Conservation (phyloP, 257 asterid genomes). For the Solanum tacnaense region DNA sequence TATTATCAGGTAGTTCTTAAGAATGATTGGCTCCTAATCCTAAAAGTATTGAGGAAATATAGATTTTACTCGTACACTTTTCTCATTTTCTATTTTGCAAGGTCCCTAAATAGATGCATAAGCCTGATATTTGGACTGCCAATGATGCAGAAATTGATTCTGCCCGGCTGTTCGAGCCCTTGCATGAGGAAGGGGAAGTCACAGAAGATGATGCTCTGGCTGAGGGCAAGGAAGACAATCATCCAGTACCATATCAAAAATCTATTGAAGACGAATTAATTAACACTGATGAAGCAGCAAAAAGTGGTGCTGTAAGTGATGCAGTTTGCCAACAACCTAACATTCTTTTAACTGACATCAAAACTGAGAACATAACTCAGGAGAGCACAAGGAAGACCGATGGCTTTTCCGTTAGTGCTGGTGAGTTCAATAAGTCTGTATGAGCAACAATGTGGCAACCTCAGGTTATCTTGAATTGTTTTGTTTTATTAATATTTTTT, state of each 20-base stretch:
- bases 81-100: neutral
- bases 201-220: neutral
- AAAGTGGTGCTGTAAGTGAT: neutral
- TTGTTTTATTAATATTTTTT: neutral
- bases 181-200: conserved; percentile 2
- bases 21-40: neutral
- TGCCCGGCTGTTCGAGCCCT: neutral
- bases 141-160: neutral
- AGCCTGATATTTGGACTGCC: neutral
- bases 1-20: neutral
- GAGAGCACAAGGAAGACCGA: neutral
- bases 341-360: neutral
- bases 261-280: neutral
- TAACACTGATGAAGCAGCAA: neutral
- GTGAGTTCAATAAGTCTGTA: conserved; percentile 11
- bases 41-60: neutral
- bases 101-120: neutral
- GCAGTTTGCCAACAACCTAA: neutral
- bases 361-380: neutral
- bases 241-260: neutral
- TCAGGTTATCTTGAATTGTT: neutral
- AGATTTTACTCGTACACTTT: neutral
- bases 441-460: conserved; percentile 6
- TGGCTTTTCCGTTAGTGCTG: neutral
- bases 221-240: conserved; percentile 4